Base-by-base conservation (phyloP, 345 rosid genomes). In the Moricandia arvensis region DNA sequence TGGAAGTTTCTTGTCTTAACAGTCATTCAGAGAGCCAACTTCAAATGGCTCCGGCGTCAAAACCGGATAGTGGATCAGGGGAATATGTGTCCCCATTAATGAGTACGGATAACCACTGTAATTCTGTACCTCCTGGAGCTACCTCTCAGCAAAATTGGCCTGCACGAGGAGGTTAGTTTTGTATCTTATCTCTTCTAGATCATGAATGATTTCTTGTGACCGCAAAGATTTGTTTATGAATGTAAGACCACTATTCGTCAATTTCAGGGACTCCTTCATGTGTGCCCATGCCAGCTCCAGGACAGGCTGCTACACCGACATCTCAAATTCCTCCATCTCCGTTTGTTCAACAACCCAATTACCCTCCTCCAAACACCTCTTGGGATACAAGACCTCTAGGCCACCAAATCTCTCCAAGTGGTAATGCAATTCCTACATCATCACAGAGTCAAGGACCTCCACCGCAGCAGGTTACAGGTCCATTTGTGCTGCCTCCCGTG, bases 321-420 rank as follows among this genome's bases (percentile, higher is more conserved):
- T 91, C 83, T 67, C 93, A 85, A 61, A 81, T 86, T 73, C 92
- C 84, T 47, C 87, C 89, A 75, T 81, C 96, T 77, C 86, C 95
- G 37, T 95, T 75, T 82, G 74, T 80, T 75, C 93, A 81, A 77
- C 93, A 80, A 74, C 89, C 97, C 68, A 78, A 79, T 70, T 80
- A 89, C 83, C 84, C 76, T 79, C 88, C 90, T 75, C 82, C 93
- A 31, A 83, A 75, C 76, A 84, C 81, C 82, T 85, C 97, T 30
- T 90, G 98, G 98, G 98, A 95, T 77, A 77, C 88, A 63, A 81
- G 88, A 45, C 83, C 88, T 67, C 80, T 82, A 59, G 84, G 82
- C 76, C 87, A 84, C 63, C 93, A 85, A 49, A 81, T 82, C 59
- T 81, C 96, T 27, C 86, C 90, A 21, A 84, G 82, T 53, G 68